Evolutionary conservation across 1,284 basidiomycete genomes (phyloP), one percentile per base, ranked within the genome.

Genomic region (Xerocomus nothofagi): DNA sequence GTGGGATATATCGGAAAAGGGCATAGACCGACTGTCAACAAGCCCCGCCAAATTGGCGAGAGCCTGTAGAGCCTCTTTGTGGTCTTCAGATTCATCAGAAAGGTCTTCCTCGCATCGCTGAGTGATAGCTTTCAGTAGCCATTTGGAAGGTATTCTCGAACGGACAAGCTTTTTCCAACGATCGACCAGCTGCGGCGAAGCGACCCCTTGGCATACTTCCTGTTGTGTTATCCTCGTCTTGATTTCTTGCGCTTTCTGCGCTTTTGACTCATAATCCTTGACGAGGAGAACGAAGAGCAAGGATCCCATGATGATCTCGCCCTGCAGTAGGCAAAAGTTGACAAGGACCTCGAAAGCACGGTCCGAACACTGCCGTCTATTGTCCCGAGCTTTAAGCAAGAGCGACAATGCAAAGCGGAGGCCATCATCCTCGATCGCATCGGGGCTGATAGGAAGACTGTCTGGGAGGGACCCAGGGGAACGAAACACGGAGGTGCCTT

Each of bases 221-320:
- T 59, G 54, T 38, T 60, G 57, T 23, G 52, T 44, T 24, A 68
- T 53, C 46, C 50, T 56, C 37, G 65, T 54, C 37, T 65, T 62
- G 4, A 58, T 50, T 17, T 58, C 53, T 45, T 57, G 58, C 18
- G 58, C 51, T 15, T 55, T 55, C 32, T 60, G 54, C 18, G 51
- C 57, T 20, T 68, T 70, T 5, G 71, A 32, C 53, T 86, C 76
- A 73, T 77, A 86, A 36, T 88, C 84, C 54, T 84, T 80, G 33
- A 88, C 68, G 17, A 88, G 62, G 31, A 82, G 67, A 1, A 77
- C 82, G 50, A 90, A 86, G 7, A 90, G 69, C 21, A 91, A 69
- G 1, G 83, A 81, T 1, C 80, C 88, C 23, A 86, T 74, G 34
- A 91, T 73, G 39, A 91, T 81, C 59, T 91, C 88, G 24, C 87